Evolutionary conservation across 331 rosid species (phyloP).

Genomic region (Acacia pycnantha): DNA sequence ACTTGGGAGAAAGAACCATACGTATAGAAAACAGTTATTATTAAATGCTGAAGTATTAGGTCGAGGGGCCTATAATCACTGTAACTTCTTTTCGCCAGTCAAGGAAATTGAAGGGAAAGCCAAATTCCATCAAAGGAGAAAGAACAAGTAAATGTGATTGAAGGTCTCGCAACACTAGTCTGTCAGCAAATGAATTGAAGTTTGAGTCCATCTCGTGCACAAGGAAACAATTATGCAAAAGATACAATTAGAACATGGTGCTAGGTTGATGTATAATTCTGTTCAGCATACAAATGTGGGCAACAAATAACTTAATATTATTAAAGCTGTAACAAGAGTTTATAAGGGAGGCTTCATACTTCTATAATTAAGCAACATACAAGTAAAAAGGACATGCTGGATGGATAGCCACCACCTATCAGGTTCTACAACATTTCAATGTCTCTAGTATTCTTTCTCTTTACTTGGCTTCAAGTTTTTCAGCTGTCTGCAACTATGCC

Average conservation of each 20-base stretch:
- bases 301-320: not conserved
- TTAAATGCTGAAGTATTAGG: not conserved
- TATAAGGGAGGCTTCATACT: not conserved
- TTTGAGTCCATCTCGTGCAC: not conserved
- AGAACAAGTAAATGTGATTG: not conserved
- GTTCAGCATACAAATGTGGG: not conserved
- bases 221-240: not conserved
- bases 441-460: constrained; percentile 40
- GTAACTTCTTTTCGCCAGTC: not conserved
- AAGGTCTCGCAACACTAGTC: not conserved
- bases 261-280: not conserved
- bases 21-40: not conserved
- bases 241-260: not conserved
- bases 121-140: not conserved
- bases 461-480: constrained; percentile 51
- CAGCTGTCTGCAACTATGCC: constrained; percentile 51
- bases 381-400: constrained; percentile 12
- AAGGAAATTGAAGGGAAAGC: not conserved
- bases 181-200: not conserved
- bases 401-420: constrained; percentile 49
- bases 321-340: constrained; percentile 1
- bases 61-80: not conserved
- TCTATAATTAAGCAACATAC: constrained; percentile 8
- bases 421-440: constrained; percentile 39
- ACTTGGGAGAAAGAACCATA: not conserved